A percentile compares a stretch with the other conserved stretches of the same genome.
These are phyloP conservation scores for Daldinia sp. DNA, from an alignment of 2,329 filamentous ascomycete genomes.

Conservation along the genomic window DNA sequence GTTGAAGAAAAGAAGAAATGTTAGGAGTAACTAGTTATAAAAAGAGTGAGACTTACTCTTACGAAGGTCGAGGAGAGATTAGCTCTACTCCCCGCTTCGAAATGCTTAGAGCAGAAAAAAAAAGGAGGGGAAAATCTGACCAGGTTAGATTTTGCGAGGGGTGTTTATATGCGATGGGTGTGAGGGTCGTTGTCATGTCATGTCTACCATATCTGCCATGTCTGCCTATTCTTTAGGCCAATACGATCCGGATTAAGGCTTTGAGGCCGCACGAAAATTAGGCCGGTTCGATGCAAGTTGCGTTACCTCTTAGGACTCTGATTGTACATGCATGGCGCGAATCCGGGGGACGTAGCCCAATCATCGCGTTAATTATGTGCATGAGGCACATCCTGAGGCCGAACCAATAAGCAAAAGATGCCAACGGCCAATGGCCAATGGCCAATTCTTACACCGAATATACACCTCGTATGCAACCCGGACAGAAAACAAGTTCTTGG, in stretches of 20 bases:
- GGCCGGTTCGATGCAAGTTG: conserved; percentile 14
- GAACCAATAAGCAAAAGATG: conserved; percentile 1
- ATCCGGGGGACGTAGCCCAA: conserved; percentile 13
- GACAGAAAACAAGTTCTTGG: not conserved
- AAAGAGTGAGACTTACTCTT: not conserved
- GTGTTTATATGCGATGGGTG: conserved; percentile 11
- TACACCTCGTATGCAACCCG: not conserved
- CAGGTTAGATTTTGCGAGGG: not conserved
- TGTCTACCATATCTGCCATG: too few relatives aligned
- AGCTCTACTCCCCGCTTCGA: not conserved
- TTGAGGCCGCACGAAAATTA: conserved; percentile 26
- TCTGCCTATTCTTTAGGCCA: not conserved
- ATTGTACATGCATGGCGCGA: not conserved
- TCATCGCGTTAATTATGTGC: conserved; percentile 7
- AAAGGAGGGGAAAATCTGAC: not conserved
- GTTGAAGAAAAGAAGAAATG: not conserved
- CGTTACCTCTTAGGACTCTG: not conserved
- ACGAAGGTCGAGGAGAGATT: not conserved
- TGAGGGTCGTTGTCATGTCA: not conserved
- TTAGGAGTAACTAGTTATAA: not conserved
- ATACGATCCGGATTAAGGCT: conserved; percentile 7
- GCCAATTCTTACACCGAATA: conserved; percentile 8
- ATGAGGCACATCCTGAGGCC: conserved; percentile 4
- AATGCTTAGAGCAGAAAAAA: not conserved
- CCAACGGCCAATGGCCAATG: conserved; percentile 3